These are phyloP conservation scores for Sordaria brevicollis DNA, from an alignment of 495 filamentous ascomycete species.

Conservation along the genomic window DNA sequence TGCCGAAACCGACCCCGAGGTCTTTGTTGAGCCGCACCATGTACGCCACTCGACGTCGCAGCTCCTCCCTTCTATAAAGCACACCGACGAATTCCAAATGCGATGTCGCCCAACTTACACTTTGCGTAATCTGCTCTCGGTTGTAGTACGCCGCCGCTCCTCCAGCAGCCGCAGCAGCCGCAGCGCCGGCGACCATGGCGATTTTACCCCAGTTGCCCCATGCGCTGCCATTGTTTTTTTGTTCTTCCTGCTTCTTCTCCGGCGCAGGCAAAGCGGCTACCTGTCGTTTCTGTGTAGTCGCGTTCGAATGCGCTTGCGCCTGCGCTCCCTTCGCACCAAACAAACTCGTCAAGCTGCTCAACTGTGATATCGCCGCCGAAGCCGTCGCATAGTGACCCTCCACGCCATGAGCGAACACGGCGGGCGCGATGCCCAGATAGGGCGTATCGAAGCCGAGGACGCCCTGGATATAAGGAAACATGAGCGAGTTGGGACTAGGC, in stretches of 20 bases:
- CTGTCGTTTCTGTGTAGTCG: conserved; percentile 12
- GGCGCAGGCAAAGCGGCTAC: conserved; percentile 23
- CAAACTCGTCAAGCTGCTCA: conserved; percentile 49
- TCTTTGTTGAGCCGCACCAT: conserved; percentile 47
- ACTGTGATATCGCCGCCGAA: conserved; percentile 54
- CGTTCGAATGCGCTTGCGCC: conserved; percentile 13
- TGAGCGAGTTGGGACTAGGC: conserved; percentile 31
- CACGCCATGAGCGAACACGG: conserved; percentile 80
- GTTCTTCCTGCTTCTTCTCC: conserved; percentile 7
- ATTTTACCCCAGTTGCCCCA: conserved; percentile 66
- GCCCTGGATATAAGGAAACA: conserved; percentile 69
- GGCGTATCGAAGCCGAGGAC: conserved; percentile 94
- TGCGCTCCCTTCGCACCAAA: conserved; percentile 36
- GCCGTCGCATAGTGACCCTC: conserved; percentile 75
- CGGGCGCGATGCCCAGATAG: conserved; percentile 80
- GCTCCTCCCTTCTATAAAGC: conserved; percentile 65
- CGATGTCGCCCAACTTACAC: conserved; percentile 70
- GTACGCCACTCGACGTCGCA: conserved; percentile 52
- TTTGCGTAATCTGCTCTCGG: conserved; percentile 60
- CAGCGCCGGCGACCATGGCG: conserved; percentile 74
- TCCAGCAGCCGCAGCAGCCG: conserved; percentile 72
- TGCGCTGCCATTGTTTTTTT: conserved; percentile 30
- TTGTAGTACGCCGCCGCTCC: conserved; percentile 81
- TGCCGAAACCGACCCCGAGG: conserved; percentile 56
- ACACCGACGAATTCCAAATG: conserved; percentile 96